Conservation (phyloP, 176 grass and related monocot genomes). For the Aechmea fasciata region DNA sequence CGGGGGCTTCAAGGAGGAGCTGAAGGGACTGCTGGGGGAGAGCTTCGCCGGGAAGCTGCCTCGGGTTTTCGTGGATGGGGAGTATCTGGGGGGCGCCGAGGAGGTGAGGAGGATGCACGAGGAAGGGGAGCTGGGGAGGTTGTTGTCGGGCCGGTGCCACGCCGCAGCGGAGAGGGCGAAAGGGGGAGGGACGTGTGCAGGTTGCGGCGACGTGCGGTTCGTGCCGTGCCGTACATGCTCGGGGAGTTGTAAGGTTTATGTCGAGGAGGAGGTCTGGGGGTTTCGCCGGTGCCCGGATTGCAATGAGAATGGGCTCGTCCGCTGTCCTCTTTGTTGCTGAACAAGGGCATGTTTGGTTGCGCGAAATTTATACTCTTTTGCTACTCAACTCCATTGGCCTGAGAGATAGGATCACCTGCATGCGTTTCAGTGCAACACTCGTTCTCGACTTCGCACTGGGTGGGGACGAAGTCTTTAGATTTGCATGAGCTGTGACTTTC, state of each 20-base stretch:
- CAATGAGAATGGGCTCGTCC: slow-evolving; percentile 91
- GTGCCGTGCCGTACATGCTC: slow-evolving; percentile 82
- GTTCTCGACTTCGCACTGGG: no score
- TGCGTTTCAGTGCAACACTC: no score
- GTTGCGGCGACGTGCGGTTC: slow-evolving; percentile 81
- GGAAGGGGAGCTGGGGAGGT: slow-evolving; percentile 39
- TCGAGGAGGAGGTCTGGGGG: slow-evolving; percentile 26
- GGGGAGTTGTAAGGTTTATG: slow-evolving; percentile 97
- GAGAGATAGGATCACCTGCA: no score
- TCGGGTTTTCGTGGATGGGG: slow-evolving; percentile 54
- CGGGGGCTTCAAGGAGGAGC: slow-evolving; percentile 76
- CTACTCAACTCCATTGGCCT: no score
- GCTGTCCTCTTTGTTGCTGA: slow-evolving; percentile 70
- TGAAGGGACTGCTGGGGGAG: slow-evolving; percentile 32
- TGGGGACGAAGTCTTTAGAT: no score
- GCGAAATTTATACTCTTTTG: no score
- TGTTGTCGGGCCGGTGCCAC: slow-evolving; percentile 41
- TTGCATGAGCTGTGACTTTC: no score
- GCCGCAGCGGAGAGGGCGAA: slow-evolving; percentile 16
- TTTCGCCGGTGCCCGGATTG: slow-evolving; percentile 75
- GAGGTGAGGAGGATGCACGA: slow-evolving; percentile 69
- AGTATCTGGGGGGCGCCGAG: slow-evolving; percentile 56
- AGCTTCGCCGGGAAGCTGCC: slow-evolving; percentile 35
- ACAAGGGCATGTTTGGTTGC: background rate
- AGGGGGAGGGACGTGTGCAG: background rate